Evolutionary conservation across 495 filamentous ascomycete species (phyloP).

Genomic region (Aspergillus hancockii): DNA sequence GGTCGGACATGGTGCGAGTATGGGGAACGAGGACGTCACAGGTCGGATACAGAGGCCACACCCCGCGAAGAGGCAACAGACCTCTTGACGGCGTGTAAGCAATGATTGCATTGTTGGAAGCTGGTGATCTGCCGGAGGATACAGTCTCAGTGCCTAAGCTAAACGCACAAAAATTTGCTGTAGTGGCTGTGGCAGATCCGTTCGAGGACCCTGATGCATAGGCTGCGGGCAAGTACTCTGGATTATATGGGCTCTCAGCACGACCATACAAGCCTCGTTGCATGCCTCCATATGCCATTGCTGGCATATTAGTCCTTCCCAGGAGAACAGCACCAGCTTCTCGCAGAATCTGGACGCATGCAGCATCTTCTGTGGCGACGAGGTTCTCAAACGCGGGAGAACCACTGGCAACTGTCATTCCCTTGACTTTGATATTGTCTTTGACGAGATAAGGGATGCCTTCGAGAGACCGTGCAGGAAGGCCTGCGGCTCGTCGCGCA

Average conservation of each 20-base stretch:
- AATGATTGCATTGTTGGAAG: conserved; percentile 39
- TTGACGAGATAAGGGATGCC: conserved; percentile 74
- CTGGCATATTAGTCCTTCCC: conserved; percentile 49
- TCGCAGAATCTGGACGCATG: conserved; percentile 52
- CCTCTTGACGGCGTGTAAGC: conserved; percentile 42
- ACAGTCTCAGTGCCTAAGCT: conserved; percentile 41
- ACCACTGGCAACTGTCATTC: conserved; percentile 58
- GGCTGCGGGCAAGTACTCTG: conserved; percentile 33
- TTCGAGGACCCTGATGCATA: conserved; percentile 42
- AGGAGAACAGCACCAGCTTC: conserved; percentile 65
- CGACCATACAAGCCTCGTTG: conserved; percentile 40
- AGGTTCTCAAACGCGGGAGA: conserved; percentile 59
- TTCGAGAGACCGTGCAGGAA: conserved; percentile 53
- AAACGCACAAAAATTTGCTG: conserved; percentile 38
- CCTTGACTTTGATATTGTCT: conserved; percentile 70
- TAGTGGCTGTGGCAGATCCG: conserved; percentile 40
- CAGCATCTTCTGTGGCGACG: conserved; percentile 64
- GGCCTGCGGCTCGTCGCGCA: conserved; percentile 29
- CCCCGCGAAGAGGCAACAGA: conserved; percentile 35
- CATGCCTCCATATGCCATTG: conserved; percentile 46
- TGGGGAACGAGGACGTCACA: conserved; percentile 41
- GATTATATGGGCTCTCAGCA: conserved; percentile 39
- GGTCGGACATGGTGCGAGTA: conserved; percentile 33
- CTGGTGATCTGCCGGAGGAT: conserved; percentile 40
- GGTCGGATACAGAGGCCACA: conserved; percentile 39